phyloP scores from a whole-genome alignment of 768 basidiomycete genomes.

The Aureoboletus auriporus region DNA sequence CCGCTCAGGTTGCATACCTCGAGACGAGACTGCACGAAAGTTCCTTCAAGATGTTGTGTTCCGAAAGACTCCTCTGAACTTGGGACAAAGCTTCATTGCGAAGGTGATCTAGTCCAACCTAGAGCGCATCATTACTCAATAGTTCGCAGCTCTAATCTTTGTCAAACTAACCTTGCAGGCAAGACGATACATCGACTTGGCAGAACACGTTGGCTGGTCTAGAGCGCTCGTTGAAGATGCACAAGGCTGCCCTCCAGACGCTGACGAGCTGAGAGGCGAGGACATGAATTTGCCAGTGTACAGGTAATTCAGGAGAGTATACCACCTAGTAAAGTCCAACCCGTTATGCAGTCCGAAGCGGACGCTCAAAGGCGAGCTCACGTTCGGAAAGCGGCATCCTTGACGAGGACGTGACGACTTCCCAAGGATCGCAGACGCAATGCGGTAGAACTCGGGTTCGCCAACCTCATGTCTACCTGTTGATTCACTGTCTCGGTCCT shows the following conservation, averaged over 20 bases:
- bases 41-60: constrained; percentile 22
- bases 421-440: neutral
- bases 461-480: too few relatives aligned
- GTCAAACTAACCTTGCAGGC: constrained; percentile 33
- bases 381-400: constrained; percentile 25
- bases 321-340: constrained; percentile 28
- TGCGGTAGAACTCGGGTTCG: too few relatives aligned
- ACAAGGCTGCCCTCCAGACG: neutral
- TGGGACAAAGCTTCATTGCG: constrained; percentile 14
- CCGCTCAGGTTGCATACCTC: constrained; percentile 8
- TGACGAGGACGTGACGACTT: constrained; percentile 19
- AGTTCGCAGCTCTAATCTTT: too few relatives aligned
- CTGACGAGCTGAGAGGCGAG: constrained; percentile 25
- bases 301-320: constrained; percentile 36
- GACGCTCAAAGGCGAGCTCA: constrained; percentile 1
- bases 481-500: too few relatives aligned
- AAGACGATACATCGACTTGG: constrained; percentile 43
- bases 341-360: too few relatives aligned
- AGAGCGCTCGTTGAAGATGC: neutral
- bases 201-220: constrained; percentile 28
- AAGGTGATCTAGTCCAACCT: constrained; percentile 20
- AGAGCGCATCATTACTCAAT: too few relatives aligned
- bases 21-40: constrained; percentile 17
- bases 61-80: constrained; percentile 15
- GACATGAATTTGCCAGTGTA: constrained; percentile 35